Conservation (phyloP, 176 grass and related monocot genomes). For the Aegilops tauschii region DNA sequence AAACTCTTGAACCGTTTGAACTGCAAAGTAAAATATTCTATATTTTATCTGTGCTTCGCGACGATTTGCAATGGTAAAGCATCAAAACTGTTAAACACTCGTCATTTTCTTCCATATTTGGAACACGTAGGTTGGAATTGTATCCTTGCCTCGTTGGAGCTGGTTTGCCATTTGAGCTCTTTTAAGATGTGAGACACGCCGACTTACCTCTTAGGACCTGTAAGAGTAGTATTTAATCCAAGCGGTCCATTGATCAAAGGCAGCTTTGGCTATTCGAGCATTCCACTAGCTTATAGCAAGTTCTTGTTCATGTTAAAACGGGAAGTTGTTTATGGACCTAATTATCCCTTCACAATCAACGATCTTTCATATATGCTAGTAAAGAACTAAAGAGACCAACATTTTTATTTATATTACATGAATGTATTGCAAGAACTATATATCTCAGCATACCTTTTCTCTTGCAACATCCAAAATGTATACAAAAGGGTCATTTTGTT, state of each 20-base stretch:
- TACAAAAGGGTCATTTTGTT: neutral
- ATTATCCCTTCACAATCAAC: neutral
- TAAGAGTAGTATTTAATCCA: neutral
- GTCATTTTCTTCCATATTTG: slow-evolving; percentile 8
- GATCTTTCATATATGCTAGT: neutral
- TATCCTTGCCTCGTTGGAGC: slow-evolving; percentile 12
- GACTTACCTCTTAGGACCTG: neutral
- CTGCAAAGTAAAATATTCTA: neutral
- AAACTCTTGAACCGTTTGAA: slow-evolving; percentile 1
- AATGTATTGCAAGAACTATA: neutral
- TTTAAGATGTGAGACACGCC: neutral
- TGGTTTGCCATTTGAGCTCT: neutral
- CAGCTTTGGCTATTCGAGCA: neutral
- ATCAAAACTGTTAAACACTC: neutral
- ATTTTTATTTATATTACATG: neutral
- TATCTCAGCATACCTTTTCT: neutral
- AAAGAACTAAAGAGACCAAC: neutral
- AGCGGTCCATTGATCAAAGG: neutral
- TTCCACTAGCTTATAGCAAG: neutral
- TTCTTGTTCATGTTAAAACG: neutral
- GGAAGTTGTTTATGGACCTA: neutral
- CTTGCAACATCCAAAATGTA: neutral
- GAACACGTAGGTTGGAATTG: neutral
- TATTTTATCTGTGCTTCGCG: slow-evolving; percentile 1
- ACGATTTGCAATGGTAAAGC: neutral